Evolutionary conservation across 306 rosid species (phyloP).

Genomic region (Dalbergia cochinchinensis): DNA sequence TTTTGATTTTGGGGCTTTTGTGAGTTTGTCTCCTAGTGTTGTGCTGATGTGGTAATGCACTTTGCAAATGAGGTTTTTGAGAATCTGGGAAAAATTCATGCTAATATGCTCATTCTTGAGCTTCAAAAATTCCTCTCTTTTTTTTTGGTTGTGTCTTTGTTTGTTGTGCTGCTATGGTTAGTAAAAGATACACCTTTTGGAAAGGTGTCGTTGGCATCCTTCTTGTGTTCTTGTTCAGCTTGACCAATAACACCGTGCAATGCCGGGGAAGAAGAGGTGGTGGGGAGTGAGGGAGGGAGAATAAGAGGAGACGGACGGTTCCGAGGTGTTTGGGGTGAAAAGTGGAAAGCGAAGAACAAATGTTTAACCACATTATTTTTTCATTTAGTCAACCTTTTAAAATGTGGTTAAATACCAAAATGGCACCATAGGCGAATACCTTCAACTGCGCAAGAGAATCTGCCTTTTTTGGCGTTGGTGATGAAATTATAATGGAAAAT

Average conservation of each 20-base stretch:
- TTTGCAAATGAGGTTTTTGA: constrained; percentile 36
- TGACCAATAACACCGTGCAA: constrained; percentile 50
- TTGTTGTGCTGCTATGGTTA: constrained; percentile 51
- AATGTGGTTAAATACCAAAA: no score
- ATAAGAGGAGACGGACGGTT: no score
- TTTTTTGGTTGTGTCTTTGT: constrained; percentile 45
- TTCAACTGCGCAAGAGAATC: no score
- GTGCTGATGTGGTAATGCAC: constrained; percentile 19
- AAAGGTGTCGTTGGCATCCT: constrained; percentile 47
- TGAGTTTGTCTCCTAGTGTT: constrained; percentile 37
- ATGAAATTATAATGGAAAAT: constrained; percentile 11
- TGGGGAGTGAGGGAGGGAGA: no score
- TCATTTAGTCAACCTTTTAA: no score
- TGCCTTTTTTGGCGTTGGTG: no score
- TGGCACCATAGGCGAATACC: no score
- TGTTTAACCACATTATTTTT: no score
- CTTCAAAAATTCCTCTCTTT: constrained; percentile 39
- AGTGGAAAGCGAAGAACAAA: no score
- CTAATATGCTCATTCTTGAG: constrained; percentile 33
- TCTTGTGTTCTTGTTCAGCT: constrained; percentile 54
- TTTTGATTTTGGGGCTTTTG: constrained; percentile 16
- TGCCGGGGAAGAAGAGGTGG: constrained; percentile 58
- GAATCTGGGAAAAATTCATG: neutral
- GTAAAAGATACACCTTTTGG: constrained; percentile 38
- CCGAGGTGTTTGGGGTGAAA: no score